Evolutionary conservation across 306 rosid genomes (phyloP).

Genomic region (Vigna trinervia): DNA sequence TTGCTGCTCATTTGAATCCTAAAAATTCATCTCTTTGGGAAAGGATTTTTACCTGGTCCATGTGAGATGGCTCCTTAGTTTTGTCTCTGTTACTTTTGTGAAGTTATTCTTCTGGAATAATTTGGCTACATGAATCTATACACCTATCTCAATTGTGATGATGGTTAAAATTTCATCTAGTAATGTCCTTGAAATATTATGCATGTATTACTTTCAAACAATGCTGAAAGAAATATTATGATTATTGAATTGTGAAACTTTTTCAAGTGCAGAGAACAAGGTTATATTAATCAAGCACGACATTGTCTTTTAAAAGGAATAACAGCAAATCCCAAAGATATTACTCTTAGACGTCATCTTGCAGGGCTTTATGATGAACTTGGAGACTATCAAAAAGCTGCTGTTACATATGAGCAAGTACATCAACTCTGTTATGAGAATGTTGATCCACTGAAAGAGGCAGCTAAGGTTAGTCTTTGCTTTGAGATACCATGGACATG

Average conservation of each 20-base stretch:
- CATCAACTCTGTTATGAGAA: conserved; percentile 67
- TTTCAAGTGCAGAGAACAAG: conserved; percentile 61
- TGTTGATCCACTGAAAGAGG: conserved; percentile 73
- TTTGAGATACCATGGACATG: conserved; percentile 33
- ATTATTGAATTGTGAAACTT: conserved; percentile 31
- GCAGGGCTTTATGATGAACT: conserved; percentile 73
- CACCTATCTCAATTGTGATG: conserved; percentile 13
- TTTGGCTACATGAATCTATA: conserved; percentile 29
- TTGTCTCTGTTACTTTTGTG: conserved; percentile 29
- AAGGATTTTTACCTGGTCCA: conserved; percentile 69
- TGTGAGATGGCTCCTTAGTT: conserved; percentile 56
- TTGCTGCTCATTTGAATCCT: conserved; percentile 81
- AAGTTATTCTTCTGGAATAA: conserved; percentile 34
- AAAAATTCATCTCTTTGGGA: conserved; percentile 81
- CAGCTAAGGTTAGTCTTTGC: conserved; percentile 64
- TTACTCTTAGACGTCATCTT: conserved; percentile 58
- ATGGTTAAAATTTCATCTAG: conserved; percentile 14
- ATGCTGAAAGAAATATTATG: conserved; percentile 23
- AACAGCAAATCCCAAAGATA: conserved; percentile 73
- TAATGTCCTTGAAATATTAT: conserved; percentile 22
- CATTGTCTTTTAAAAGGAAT: conserved; percentile 87
- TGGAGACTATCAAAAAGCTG: conserved; percentile 83
- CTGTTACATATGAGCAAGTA: conserved; percentile 70
- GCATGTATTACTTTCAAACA: conserved; percentile 24
- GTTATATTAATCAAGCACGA: conserved; percentile 66